Evolutionary conservation across 768 basidiomycete species (phyloP).

Genomic region (Mycena kentingensis): DNA sequence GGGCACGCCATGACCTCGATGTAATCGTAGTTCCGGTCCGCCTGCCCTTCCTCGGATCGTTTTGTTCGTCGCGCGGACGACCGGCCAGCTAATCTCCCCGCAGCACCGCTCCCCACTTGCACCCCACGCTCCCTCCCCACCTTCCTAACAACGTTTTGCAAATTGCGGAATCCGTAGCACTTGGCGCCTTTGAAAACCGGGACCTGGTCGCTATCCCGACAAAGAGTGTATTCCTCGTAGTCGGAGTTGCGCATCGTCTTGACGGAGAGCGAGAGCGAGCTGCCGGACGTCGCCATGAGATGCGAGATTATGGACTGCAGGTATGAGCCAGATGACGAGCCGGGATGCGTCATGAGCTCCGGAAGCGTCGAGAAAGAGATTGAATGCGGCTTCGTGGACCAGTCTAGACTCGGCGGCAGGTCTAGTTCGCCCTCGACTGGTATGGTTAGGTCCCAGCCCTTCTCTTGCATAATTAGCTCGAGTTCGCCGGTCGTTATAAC

Average conservation of each 20-base stretch:
- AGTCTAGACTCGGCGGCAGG: slow-evolving; percentile 24
- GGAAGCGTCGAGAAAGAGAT: slow-evolving; percentile 47
- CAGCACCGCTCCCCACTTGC: slow-evolving; percentile 69
- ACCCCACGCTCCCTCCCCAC: slow-evolving; percentile 85
- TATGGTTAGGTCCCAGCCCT: slow-evolving; percentile 71
- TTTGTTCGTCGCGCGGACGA: slow-evolving; percentile 35
- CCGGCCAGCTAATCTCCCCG: slow-evolving; percentile 45
- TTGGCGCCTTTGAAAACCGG: slow-evolving; percentile 88
- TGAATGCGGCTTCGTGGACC: slow-evolving; percentile 9
- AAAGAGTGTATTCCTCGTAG: slow-evolving; percentile 73
- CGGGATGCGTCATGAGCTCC: slow-evolving; percentile 74
- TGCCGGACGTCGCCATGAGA: slow-evolving; percentile 43
- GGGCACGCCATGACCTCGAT: slow-evolving; percentile 99
- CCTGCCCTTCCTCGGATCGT: slow-evolving; percentile 35
- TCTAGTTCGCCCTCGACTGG: slow-evolving; percentile 57
- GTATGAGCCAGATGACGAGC: slow-evolving; percentile 92
- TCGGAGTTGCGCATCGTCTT: slow-evolving; percentile 71
- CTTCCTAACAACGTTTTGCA: slow-evolving; percentile 95
- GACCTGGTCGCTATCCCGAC: slow-evolving; percentile 42
- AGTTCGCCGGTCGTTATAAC: slow-evolving; percentile 97
- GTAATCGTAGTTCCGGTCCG: slow-evolving; percentile 72
- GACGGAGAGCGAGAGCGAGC: slow-evolving; percentile 51
- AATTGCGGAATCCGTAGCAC: slow-evolving; percentile 96
- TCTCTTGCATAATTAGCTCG: slow-evolving; percentile 79
- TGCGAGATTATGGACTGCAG: slow-evolving; percentile 75